Percentiles rank a stretch among this genome's conserved stretches.
Conservation (phyloP, 257 asterid species). For the Plantago elongata region DNA sequence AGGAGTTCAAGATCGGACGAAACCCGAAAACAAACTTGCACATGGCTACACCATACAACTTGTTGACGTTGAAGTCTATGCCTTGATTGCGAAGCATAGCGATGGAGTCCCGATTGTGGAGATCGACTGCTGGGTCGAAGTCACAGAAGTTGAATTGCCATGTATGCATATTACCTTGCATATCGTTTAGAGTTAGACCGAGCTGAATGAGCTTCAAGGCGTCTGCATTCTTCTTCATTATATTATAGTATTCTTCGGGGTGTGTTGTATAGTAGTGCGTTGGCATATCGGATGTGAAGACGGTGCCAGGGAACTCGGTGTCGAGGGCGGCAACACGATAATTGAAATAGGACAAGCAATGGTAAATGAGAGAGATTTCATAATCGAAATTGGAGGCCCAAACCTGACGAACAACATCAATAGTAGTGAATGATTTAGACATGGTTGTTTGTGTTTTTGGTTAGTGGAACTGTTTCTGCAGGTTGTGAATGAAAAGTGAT, state of each 20-base stretch:
- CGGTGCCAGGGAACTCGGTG: conserved; percentile 25
- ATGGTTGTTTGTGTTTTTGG: too few species aligned
- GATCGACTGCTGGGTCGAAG: conserved; percentile 24
- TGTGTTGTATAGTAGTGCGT: background rate
- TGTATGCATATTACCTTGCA: conserved; percentile 10
- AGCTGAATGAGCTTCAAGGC: conserved; percentile 25
- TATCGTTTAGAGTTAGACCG: conserved; percentile 31
- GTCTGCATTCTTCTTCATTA: conserved; percentile 30
- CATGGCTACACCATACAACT: conserved; percentile 7
- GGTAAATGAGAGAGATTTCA: too few species aligned
- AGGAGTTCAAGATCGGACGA: background rate
- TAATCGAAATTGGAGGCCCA: too few species aligned
- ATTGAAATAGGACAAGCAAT: too few species aligned
- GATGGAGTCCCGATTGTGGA: conserved; percentile 21
- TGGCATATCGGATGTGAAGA: background rate
- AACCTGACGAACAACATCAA: too few species aligned
- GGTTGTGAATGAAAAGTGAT: too few species aligned
- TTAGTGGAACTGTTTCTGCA: too few species aligned
- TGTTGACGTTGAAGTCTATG: conserved; percentile 16
- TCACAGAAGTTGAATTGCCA: conserved; percentile 42
- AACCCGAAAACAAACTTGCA: background rate
- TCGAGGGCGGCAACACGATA: conserved; percentile 10
- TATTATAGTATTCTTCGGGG: background rate
- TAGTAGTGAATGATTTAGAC: too few species aligned
- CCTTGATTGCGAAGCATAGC: conserved; percentile 13